Evolutionary conservation across 805 yeast genomes (phyloP).

Genomic region (Phaffomyces opuntiae): DNA sequence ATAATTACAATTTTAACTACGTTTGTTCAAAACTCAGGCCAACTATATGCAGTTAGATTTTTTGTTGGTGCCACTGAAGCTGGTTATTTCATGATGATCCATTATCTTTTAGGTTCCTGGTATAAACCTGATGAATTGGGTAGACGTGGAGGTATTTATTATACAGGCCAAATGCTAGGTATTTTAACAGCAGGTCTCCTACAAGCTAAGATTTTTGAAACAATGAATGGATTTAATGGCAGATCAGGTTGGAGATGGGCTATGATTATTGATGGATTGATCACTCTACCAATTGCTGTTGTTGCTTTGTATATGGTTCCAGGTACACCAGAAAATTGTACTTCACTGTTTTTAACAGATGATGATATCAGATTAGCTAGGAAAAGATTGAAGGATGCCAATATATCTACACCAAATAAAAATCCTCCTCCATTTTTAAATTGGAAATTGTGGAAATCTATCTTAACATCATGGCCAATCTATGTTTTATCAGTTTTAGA

Average conservation of each 20-base stretch:
- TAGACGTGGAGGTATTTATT: conserved; percentile 54
- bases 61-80: conserved; percentile 12
- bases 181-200: conserved; percentile 49
- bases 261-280: conserved; percentile 53
- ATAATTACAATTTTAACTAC: conserved; percentile 3
- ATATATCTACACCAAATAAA: conserved; percentile 25
- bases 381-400: conserved; percentile 28
- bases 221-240: conserved; percentile 36
- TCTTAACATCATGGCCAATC: conserved; percentile 46
- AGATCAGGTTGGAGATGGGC: conserved; percentile 61
- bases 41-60: conserved; percentile 4
- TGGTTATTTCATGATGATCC: conserved; percentile 26
- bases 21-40: not conserved
- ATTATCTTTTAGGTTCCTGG: conserved; percentile 54
- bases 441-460: conserved; percentile 42
- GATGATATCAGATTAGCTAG: conserved; percentile 51
- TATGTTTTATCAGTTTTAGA: conserved; percentile 45
- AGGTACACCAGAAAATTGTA: conserved; percentile 56
- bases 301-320: conserved; percentile 52
- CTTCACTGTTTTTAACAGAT: conserved; percentile 45
- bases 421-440: conserved; percentile 31
- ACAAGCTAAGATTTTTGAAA: conserved; percentile 37
- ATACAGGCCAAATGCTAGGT: conserved; percentile 44
- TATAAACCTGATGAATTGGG: conserved; percentile 49
- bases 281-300: conserved; percentile 52